Percentiles rank a stretch among this genome's conserved stretches.
These are phyloP conservation scores for Gloeostereum incarnatum DNA, from an alignment of 768 basidiomycete genomes.

Conservation along the genomic window DNA sequence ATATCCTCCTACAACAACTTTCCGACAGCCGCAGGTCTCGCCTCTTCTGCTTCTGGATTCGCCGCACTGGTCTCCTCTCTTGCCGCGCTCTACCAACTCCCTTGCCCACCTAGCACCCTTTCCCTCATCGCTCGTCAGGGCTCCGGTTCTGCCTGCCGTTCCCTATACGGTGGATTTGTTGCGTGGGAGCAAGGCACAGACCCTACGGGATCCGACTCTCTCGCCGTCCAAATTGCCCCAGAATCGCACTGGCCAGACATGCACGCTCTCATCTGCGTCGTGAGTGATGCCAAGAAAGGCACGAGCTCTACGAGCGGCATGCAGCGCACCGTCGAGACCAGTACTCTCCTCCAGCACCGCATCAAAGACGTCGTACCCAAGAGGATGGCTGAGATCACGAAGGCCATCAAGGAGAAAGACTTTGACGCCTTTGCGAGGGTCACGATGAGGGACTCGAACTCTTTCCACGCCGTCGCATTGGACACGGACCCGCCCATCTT, in stretches of 20 bases:
- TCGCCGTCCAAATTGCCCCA: slow-evolving; percentile 82
- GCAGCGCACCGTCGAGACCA: slow-evolving; percentile 96
- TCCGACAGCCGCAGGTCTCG: slow-evolving; percentile 96
- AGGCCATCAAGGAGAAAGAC: slow-evolving; percentile 70
- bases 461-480: slow-evolving; percentile 96
- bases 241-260: slow-evolving; percentile 89
- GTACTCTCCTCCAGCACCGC: slow-evolving; percentile 78
- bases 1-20: slow-evolving; percentile 98
- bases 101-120: slow-evolving; percentile 68
- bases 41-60: slow-evolving; percentile 95
- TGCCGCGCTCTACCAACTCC: slow-evolving; percentile 77
- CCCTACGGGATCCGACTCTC: slow-evolving; percentile 72
- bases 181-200: slow-evolving; percentile 79
- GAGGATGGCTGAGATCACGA: slow-evolving; percentile 75
- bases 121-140: slow-evolving; percentile 95
- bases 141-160: slow-evolving; percentile 95
- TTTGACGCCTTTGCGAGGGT: slow-evolving; percentile 85
- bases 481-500: slow-evolving; percentile 98
- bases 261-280: slow-evolving; percentile 96
- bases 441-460: slow-evolving; percentile 97
- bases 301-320: slow-evolving; percentile 93
- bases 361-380: slow-evolving; percentile 80
- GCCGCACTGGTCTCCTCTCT: slow-evolving; percentile 91
- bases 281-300: slow-evolving; percentile 93
- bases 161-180: slow-evolving; percentile 95